Base-by-base conservation (phyloP, 805 yeast genomes). In the Sugiyamaella chiloensis region DNA sequence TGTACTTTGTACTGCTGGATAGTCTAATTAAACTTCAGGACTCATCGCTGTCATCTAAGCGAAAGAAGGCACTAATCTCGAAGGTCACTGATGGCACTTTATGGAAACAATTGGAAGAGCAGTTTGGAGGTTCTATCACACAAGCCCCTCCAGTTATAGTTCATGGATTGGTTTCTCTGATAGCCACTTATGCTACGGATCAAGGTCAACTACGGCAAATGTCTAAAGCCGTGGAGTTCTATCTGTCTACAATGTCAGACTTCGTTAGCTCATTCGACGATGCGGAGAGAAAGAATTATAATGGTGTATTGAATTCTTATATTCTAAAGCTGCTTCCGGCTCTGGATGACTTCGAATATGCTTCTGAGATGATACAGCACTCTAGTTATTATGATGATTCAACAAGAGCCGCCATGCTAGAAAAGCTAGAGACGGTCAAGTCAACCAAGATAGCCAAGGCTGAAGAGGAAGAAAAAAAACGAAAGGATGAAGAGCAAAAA, bases 1-100 rank as follows among this genome's bases (percentile, higher is more conserved):
- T 55, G 14, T 55, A 55, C 31, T 31, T 53, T 5, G 52, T 54
- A 12, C 36, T 55, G 12, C 16, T 52, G 5, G 55, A 55, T 40
- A 34, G 19, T 21, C 16, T 34, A 12, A 34, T 34, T 34, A 19
- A 21, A 19, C 26, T 9, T 36, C 41, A 12, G 40, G 26, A 20
- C 19, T 7, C 35, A 3, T 20, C 16, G 11, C 21, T 41, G 36
- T 44, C 34, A 16, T 12, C 8, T 26, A 32, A 23, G 21, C 8
- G 26, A 14, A 30, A 26, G 24, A 30, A 36, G 24, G 37, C 7
- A 20, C 16, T 46, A 21, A 16, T 46, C 11, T 19, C 11, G 3
- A 24, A 27, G 12, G 29, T 31, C 8, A 12, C 44, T 30, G 39
- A 29, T 14, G 37, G 21, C n/a, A 21, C 39, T 16, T 27, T 46